Conservation (phyloP, 164 flowering plant genomes). For the Chimonanthus praecox region DNA sequence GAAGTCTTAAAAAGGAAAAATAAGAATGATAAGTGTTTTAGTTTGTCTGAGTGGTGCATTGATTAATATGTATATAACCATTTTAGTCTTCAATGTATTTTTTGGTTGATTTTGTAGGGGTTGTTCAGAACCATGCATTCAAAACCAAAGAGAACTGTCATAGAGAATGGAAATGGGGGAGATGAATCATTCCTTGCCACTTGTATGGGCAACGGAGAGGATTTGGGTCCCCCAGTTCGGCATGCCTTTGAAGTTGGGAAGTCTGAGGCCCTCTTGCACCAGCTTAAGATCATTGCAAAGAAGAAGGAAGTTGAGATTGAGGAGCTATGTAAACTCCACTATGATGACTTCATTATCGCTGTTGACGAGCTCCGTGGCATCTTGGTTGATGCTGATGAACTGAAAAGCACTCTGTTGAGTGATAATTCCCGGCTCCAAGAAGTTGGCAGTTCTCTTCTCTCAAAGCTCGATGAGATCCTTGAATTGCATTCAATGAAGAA, state of each 20-base stretch:
- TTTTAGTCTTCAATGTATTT: too few species aligned
- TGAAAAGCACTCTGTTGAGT: conserved; percentile 64
- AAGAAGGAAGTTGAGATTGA: conserved; percentile 93
- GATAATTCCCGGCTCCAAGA: conserved; percentile 77
- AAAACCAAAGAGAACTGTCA: conserved; percentile 52
- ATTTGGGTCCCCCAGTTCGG: conserved; percentile 72
- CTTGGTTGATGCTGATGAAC: conserved; percentile 87
- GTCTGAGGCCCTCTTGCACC: conserved; percentile 74
- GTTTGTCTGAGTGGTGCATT: too few species aligned
- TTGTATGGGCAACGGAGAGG: conserved; percentile 74
- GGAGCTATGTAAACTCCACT: conserved; percentile 87
- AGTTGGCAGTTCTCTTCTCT: conserved; percentile 61
- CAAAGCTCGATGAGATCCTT: conserved; percentile 75
- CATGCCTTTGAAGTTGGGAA: conserved; percentile 77
- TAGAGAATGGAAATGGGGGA: conserved; percentile 74
- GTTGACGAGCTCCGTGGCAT: conserved; percentile 97
- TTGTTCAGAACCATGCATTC: conserved; percentile 36
- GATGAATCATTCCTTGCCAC: conserved; percentile 69
- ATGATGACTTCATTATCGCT: conserved; percentile 86
- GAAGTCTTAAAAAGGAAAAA: too few species aligned
- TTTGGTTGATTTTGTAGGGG: background rate
- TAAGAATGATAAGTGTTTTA: too few species aligned
- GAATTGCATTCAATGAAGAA: conserved; percentile 65
- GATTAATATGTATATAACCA: too few species aligned
- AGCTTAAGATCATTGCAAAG: conserved; percentile 63